Base-by-base conservation (phyloP, 495 filamentous ascomycete species). In the Evansstolkia leycettana region DNA sequence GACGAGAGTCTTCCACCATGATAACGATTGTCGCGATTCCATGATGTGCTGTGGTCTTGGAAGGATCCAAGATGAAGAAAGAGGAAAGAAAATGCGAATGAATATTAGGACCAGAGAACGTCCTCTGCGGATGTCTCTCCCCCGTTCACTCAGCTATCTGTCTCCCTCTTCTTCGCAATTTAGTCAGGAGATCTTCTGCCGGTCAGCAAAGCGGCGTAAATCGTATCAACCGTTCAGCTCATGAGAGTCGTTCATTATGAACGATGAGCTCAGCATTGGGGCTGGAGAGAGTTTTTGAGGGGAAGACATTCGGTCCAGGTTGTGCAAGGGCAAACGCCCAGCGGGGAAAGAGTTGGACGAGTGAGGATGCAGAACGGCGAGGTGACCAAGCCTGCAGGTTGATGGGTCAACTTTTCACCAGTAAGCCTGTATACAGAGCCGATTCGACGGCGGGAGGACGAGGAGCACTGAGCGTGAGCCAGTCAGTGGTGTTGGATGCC, bases 1-100 rank as follows among this genome's bases (percentile, higher is more conserved):
- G 34, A 71, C 48, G 42, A 65, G 50, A 36, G 71, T 37, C 20
- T 60, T 52, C 58, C 73, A 60, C 47, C 63, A 53, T 47, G 67
- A 55, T 60, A 67, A 64, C 33, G 64, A 60, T 37, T 42, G 39
- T 45, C 38, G 37, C 18, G 41, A 45, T 31, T 36, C 34, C 55
- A 62, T 56, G 32, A 40, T 55, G 47, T 31, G 33, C 42, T 46
- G 17, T 34, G 27, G 28, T 13, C 31, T 31, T 31, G 11, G 23
- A 29, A 45, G 38, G 19, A 36, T 30, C 38, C 27, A 33, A 31
- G 31, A 7, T 19, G 31, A 4, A 28, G 30, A 27, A 29, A 15
- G 28, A 37, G 18, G 7, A 14, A 20, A 29, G 16, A 34, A 32
- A 10, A 20, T 19, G 35, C 17, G 29, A 31, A 33, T 7, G 9